A percentile compares a stretch with the other conserved stretches of the same genome.
Evolutionary conservation across 805 yeast species (phyloP).

Genomic region (Metschnikowia drakensbergensis): DNA sequence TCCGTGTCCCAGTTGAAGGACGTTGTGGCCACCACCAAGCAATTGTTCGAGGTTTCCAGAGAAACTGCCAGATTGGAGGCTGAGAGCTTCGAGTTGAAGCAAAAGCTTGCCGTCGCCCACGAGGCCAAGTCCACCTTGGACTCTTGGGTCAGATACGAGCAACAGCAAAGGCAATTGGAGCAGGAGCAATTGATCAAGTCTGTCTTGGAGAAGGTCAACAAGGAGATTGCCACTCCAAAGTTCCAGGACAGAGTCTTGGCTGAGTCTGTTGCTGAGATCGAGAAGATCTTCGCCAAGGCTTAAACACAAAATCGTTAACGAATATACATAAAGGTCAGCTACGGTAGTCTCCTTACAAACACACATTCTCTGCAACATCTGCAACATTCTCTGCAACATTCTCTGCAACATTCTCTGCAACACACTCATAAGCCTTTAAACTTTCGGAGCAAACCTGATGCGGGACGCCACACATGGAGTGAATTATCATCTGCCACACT

Average conservation of each 20-base stretch:
- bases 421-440: background rate
- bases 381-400: too few relatives aligned
- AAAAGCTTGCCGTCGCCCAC: slow-evolving; percentile 76
- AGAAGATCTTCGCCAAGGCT: slow-evolving; percentile 66
- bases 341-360: background rate
- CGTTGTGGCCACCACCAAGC: slow-evolving; percentile 87
- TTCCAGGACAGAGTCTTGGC: slow-evolving; percentile 90
- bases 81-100: slow-evolving; percentile 88
- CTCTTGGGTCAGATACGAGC: slow-evolving; percentile 98
- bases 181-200: slow-evolving; percentile 86
- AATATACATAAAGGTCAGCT: slow-evolving; percentile 8
- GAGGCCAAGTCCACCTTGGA: slow-evolving; percentile 96
- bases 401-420: background rate
- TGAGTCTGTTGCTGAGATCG: slow-evolving; percentile 90
- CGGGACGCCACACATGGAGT: slow-evolving; percentile 82
- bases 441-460: slow-evolving; percentile 12
- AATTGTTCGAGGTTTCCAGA: slow-evolving; percentile 88
- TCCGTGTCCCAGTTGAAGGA: slow-evolving; percentile 86
- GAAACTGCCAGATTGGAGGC: slow-evolving; percentile 97
- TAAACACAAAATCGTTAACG: slow-evolving; percentile 13
- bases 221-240: slow-evolving; percentile 79
- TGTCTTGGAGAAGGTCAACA: slow-evolving; percentile 84
- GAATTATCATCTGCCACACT: slow-evolving; percentile 84
- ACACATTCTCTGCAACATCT: too few relatives aligned
- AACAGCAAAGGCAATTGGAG: slow-evolving; percentile 91